Evolutionary conservation across 495 filamentous ascomycete genomes (phyloP).

Genomic region (Neurospora sp.): DNA sequence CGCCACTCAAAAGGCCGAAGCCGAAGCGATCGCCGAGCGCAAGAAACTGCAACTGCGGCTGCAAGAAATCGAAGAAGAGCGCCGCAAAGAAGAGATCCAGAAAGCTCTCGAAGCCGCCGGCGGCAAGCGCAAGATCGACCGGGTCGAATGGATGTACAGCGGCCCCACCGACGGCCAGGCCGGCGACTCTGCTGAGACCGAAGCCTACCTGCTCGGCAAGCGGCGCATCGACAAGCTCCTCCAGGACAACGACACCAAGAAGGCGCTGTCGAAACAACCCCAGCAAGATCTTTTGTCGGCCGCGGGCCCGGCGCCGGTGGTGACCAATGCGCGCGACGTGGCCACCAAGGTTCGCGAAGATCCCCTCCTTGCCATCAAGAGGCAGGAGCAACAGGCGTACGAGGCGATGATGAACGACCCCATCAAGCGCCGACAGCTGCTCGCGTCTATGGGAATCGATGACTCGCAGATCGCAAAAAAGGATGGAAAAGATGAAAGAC

Average conservation of each 20-base stretch:
- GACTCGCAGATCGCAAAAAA: conserved; percentile 32
- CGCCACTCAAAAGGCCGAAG: conserved; percentile 44
- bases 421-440: conserved; percentile 55
- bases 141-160: conserved; percentile 97
- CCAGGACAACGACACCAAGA: conserved; percentile 71
- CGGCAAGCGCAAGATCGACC: conserved; percentile 58
- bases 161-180: conserved; percentile 71
- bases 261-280: conserved; percentile 65
- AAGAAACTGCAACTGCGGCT: conserved; percentile 76
- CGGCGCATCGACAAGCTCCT: conserved; percentile 81
- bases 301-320: conserved; percentile 32
- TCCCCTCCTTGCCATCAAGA: conserved; percentile 84
- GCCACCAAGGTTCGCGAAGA: conserved; percentile 80
- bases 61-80: conserved; percentile 90
- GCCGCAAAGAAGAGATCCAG: conserved; percentile 83
- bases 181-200: conserved; percentile 84
- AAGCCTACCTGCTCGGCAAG: conserved; percentile 88
- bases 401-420: conserved; percentile 83
- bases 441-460: conserved; percentile 47
- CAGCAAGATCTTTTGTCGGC: conserved; percentile 50
- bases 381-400: conserved; percentile 81
- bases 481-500: conserved; percentile 33
- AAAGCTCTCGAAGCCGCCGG: conserved; percentile 83
- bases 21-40: conserved; percentile 89
- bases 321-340: conserved; percentile 62